phyloP scores from a whole-genome alignment of 306 rosid genomes.

The Ochetophila trinervis region DNA sequence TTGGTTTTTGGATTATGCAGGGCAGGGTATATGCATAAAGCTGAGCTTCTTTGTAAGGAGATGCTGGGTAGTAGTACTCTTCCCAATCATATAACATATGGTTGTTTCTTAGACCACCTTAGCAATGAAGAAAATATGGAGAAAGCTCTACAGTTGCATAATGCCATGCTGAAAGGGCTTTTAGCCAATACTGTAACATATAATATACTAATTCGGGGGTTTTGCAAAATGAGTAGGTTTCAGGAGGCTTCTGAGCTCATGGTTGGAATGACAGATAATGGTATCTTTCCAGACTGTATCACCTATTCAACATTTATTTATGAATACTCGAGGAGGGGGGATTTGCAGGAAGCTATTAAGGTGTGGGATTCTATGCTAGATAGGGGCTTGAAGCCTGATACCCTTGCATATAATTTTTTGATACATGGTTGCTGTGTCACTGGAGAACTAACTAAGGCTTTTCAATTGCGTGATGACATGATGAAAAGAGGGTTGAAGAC shows the following conservation, averaged over 20 bases:
- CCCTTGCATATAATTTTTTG: constrained; percentile 66
- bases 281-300: constrained; percentile 71
- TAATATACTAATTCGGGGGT: constrained; percentile 80
- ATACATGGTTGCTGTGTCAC: constrained; percentile 80
- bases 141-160: constrained; percentile 72
- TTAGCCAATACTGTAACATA: constrained; percentile 70
- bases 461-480: constrained; percentile 87
- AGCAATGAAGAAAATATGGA: constrained; percentile 68
- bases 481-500: constrained; percentile 60
- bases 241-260: constrained; percentile 65
- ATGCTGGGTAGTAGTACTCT: constrained; percentile 44
- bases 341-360: constrained; percentile 55
- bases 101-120: constrained; percentile 73
- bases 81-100: constrained; percentile 75
- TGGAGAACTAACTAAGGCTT: constrained; percentile 66
- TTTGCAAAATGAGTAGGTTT: constrained; percentile 74
- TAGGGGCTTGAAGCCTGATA: constrained; percentile 77
- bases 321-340: constrained; percentile 68
- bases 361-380: constrained; percentile 77
- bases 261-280: constrained; percentile 54
- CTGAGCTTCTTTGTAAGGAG: constrained; percentile 56
- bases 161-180: constrained; percentile 58
- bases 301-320: constrained; percentile 83
- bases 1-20: constrained; percentile 81
- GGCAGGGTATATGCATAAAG: constrained; percentile 65